Percentiles rank a stretch among this genome's conserved stretches.
These are phyloP conservation scores for Tylopilus sp. DNA, from an alignment of 768 basidiomycete species.

Conservation along the genomic window DNA sequence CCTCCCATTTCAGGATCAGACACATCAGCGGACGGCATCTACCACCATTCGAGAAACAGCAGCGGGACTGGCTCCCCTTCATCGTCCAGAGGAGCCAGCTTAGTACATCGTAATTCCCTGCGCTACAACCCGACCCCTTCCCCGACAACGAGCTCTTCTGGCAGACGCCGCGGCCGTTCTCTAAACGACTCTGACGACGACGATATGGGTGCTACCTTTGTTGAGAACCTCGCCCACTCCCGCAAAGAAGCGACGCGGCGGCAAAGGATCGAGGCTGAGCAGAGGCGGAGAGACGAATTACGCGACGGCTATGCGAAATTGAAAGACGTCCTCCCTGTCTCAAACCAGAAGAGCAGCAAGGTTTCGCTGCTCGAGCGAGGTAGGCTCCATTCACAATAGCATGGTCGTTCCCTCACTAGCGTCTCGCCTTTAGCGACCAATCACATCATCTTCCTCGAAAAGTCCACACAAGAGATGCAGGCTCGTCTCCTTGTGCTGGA, in stretches of 20 bases:
- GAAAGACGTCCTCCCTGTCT: conserved; percentile 82
- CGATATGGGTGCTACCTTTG: conserved; percentile 63
- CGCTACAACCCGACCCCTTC: conserved; percentile 84
- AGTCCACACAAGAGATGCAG: conserved; percentile 67
- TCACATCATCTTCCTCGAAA: conserved; percentile 72
- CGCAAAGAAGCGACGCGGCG: conserved; percentile 81
- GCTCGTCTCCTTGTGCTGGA: conserved; percentile 64
- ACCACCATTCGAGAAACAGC: conserved; percentile 74
- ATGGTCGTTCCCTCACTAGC: conserved; percentile 10
- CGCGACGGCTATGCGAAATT: conserved; percentile 86
- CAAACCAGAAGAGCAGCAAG: conserved; percentile 90
- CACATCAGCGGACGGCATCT: conserved; percentile 78
- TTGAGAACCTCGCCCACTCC: conserved; percentile 70
- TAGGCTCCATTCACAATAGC: conserved; percentile 33
- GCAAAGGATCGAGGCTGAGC: conserved; percentile 88
- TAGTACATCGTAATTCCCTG: conserved; percentile 66
- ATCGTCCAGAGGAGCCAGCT: conserved; percentile 69
- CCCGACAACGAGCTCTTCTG: conserved; percentile 67
- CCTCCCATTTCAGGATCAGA: conserved; percentile 89
- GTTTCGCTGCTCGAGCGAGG: conserved; percentile 86
- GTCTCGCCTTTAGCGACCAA: conserved; percentile 56
- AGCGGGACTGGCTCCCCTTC: conserved; percentile 72
- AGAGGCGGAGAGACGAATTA: conserved; percentile 83
- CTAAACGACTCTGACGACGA: conserved; percentile 76
- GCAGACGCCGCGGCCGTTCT: conserved; percentile 63